Percentiles rank a stretch among this genome's conserved stretches.
Evolutionary conservation across 805 yeast species (phyloP).

Genomic region (Saccharomycopsis sp.): DNA sequence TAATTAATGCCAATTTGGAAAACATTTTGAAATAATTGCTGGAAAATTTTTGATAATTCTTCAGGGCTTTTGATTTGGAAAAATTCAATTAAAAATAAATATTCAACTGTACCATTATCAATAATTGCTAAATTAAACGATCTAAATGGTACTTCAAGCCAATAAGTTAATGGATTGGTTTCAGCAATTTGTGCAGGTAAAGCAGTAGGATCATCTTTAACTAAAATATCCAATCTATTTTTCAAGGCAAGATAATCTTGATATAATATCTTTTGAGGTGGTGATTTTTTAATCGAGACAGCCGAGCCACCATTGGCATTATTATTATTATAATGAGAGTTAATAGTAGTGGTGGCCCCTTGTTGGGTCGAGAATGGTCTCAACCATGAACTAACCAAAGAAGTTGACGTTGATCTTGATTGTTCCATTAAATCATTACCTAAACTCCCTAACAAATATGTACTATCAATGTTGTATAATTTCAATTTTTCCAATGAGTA

Average conservation of each 20-base stretch:
- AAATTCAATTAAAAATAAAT: constrained; percentile 63
- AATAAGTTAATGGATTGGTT: constrained; percentile 53
- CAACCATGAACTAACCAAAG: constrained; percentile 13
- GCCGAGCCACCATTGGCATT: not conserved
- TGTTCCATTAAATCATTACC: constrained; percentile 15
- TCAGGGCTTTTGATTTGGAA: constrained; percentile 44
- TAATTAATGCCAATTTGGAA: constrained; percentile 43
- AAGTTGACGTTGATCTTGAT: constrained; percentile 1
- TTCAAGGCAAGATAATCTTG: constrained; percentile 54
- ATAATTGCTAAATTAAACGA: constrained; percentile 66
- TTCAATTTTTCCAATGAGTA: constrained; percentile 63
- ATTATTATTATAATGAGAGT: not conserved
- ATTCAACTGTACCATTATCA: constrained; percentile 75
- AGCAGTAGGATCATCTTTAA: constrained; percentile 51
- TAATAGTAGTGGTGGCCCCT: not conserved
- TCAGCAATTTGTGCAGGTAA: constrained; percentile 84
- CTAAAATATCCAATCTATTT: constrained; percentile 52
- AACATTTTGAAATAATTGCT: constrained; percentile 45
- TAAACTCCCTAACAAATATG: constrained; percentile 47
- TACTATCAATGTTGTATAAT: constrained; percentile 47
- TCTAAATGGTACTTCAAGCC: constrained; percentile 67
- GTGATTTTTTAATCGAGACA: constrained; percentile 8
- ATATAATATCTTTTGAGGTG: constrained; percentile 23
- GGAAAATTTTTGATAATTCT: constrained; percentile 23
- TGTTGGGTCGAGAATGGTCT: constrained; percentile 15